Conservation (phyloP, 2,329 filamentous ascomycete genomes). For the Fusarium miscanthi region DNA sequence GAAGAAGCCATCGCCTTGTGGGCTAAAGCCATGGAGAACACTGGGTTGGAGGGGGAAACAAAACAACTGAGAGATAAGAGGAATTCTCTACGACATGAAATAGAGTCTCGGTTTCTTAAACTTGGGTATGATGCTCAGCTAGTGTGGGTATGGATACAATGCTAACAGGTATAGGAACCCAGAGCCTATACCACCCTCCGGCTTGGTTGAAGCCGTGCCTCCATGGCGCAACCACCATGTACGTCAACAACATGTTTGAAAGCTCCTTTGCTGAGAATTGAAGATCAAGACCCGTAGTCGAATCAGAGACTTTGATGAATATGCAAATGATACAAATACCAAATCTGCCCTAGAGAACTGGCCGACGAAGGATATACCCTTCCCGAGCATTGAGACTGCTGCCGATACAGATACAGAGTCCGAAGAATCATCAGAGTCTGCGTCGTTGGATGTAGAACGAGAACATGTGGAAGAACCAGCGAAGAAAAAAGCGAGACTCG, state of each 20-base stretch:
- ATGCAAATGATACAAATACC: not conserved
- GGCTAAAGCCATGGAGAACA: not conserved
- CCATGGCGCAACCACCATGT: not conserved
- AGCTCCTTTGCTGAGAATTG: not conserved
- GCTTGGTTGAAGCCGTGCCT: not conserved
- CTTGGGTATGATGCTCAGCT: not conserved
- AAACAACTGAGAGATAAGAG: not conserved
- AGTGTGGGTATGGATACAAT: not conserved
- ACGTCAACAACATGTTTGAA: not conserved
- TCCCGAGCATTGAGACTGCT: conserved; percentile 11
- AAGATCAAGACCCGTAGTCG: not conserved
- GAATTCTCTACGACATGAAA: not conserved
- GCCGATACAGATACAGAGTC: not conserved
- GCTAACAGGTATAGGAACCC: not conserved
- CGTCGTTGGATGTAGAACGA: not conserved
- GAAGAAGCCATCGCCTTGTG: not conserved
- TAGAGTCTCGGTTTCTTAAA: not conserved
- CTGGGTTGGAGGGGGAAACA: not conserved
- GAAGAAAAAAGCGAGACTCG: not conserved
- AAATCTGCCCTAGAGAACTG: conserved; percentile 1
- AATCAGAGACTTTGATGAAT: not conserved
- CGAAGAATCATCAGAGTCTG: not conserved
- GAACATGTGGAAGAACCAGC: not conserved
- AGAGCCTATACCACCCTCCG: not conserved
- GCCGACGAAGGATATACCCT: conserved; percentile 13